Conservation (phyloP, 176 grass and related monocot genomes). For the Oryza rufipogon region DNA sequence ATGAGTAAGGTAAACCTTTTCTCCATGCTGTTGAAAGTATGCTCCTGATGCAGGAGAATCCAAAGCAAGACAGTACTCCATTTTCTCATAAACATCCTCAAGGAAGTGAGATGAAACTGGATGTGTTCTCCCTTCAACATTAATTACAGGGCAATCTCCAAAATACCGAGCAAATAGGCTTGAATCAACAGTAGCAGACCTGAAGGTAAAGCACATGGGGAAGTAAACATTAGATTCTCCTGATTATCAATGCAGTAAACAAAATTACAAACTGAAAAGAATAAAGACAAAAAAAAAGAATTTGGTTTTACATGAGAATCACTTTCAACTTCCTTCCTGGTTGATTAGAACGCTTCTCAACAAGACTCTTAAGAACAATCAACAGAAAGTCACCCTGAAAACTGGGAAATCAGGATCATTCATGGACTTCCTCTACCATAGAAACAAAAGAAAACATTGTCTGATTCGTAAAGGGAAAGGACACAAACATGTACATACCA, state of each 20-base stretch:
- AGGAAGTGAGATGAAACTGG: constrained; percentile 88
- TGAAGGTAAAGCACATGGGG: constrained; percentile 47
- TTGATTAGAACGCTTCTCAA: constrained; percentile 75
- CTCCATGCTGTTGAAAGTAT: constrained; percentile 55
- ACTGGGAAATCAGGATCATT: constrained; percentile 28
- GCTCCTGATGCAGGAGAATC: constrained; percentile 90
- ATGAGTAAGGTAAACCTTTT: constrained; percentile 52
- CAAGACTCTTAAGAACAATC: constrained; percentile 83
- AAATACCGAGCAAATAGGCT: constrained; percentile 92
- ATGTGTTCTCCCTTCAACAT: constrained; percentile 95
- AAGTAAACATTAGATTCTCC: constrained; percentile 20
- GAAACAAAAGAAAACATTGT: constrained; percentile 31
- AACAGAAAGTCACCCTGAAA: constrained; percentile 89
- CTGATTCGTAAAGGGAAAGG: constrained; percentile 39
- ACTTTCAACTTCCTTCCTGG: constrained; percentile 77
- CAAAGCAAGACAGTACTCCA: constrained; percentile 80
- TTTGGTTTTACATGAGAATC: constrained; percentile 82
- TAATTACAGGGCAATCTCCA: constrained; percentile 87
- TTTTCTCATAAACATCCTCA: constrained; percentile 92
- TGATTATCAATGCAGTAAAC: constrained; percentile 20
- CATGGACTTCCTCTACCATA: constrained; percentile 53
- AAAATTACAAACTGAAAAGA: constrained; percentile 27
- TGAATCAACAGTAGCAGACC: constrained; percentile 95
- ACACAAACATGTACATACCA: constrained; percentile 58
- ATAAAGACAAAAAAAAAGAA: constrained; percentile 5